Evolutionary conservation across 192 early-diverging fungal genomes (phyloP), one percentile per base, ranked within the genome.

Genomic region (Coemansia sp.): DNA sequence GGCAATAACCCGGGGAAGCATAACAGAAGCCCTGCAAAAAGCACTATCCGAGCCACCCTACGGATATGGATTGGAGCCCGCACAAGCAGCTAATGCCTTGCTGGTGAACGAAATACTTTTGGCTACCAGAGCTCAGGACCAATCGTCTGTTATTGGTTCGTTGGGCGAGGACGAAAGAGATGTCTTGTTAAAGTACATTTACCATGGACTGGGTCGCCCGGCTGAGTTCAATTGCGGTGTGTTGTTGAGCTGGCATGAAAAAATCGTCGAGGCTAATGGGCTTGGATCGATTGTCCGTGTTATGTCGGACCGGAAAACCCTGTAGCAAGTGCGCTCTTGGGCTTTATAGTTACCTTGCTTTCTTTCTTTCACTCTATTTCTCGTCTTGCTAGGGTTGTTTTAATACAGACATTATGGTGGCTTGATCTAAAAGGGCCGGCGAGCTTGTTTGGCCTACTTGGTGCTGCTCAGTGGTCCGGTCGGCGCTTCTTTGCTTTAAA

Each of bases 161-260:
- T 74, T 97, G 51, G 29, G 58, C 0, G 58, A 66, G 1, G 80
- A 82, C 13, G 80, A 88, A 27, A 72, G 87, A 43, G 93, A 95
- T 64, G 73, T 84, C 7, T 60, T 98, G 64, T 83, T 94, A 68
- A 95, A 92, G 72, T 98, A 94, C 70, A 77, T 98, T 23, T 96
- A 96, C 76, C 81, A 88, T 20, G 94, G 91, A 14, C 80, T 98
- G 85, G 87, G 85, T 6, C 73, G 72, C 17, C 95, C 95, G 2
- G 90, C 92, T 15, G 59, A 72, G 41, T 92, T 81, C 53, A 93
- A 92, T 54, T 87, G 91, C 40, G 84, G 84, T 11, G 78, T 91
- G 41, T 58, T 98, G 50, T 72, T 98, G 50, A 77, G 79, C 51
- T 98, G 93, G 93, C 95, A 98, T 55, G 94, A 98, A 53, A 92